Conservation (phyloP, 2,329 filamentous ascomycete genomes). For the Cadophora sp. region DNA sequence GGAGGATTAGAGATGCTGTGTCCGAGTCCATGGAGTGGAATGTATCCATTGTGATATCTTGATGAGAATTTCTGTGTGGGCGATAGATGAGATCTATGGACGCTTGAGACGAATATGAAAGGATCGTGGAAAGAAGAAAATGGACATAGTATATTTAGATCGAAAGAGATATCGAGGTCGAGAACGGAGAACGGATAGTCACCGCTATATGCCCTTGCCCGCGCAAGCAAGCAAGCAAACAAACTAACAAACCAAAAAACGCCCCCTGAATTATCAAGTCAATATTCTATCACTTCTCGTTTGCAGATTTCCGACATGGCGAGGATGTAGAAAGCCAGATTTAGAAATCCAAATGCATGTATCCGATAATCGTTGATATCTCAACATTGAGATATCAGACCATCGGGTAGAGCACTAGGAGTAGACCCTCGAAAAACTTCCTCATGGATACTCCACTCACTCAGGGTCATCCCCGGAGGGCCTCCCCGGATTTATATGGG, state of each 20-base stretch:
- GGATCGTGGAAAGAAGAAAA: neutral
- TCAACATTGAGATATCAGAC: neutral
- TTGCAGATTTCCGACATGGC: neutral
- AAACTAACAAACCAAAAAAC: too few species aligned
- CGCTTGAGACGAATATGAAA: neutral
- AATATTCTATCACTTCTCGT: neutral
- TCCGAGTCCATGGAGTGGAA: slow-evolving; percentile 32
- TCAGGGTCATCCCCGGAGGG: neutral
- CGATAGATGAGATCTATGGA: neutral
- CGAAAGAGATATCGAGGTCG: neutral
- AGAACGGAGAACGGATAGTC: neutral
- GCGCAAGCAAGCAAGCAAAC: neutral
- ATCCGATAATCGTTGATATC: neutral
- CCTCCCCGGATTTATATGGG: slow-evolving; percentile 2
- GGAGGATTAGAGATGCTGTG: slow-evolving; percentile 33
- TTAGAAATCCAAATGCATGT: neutral
- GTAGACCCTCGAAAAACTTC: too few species aligned
- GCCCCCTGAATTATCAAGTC: neutral
- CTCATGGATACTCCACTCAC: neutral
- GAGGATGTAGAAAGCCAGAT: neutral
- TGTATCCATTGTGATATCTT: neutral
- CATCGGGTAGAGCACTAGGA: too few species aligned
- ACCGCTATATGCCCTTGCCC: neutral
- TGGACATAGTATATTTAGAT: neutral
- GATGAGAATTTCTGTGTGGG: neutral